Evolutionary conservation across 495 filamentous ascomycete species (phyloP).

Genomic region (Penicillium pancosmium): DNA sequence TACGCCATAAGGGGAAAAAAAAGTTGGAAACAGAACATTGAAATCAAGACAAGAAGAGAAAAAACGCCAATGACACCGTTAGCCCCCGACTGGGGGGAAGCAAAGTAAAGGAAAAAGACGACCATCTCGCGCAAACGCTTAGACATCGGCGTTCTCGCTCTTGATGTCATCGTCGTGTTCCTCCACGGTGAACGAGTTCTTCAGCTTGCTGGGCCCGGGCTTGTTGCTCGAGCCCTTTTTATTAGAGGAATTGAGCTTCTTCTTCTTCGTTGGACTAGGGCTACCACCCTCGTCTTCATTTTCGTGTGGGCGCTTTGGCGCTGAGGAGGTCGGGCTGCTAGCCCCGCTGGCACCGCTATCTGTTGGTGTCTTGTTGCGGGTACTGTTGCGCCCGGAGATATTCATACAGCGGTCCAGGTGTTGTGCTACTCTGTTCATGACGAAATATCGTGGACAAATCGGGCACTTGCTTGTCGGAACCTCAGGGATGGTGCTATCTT

Average conservation of each 20-base stretch:
- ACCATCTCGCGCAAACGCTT: not conserved
- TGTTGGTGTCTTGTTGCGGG: conserved; percentile 49
- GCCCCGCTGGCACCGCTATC: conserved; percentile 38
- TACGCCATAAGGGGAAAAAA: conserved; percentile 27
- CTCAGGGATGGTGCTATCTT: conserved; percentile 31
- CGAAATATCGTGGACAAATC: conserved; percentile 62
- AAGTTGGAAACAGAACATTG: conserved; percentile 2
- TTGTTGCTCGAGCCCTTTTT: conserved; percentile 47
- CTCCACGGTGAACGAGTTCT: conserved; percentile 41
- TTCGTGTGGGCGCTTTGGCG: conserved; percentile 41
- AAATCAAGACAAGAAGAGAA: conserved; percentile 7
- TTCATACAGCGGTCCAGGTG: conserved; percentile 83
- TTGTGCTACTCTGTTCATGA: conserved; percentile 65
- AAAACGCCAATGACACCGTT: conserved; percentile 24
- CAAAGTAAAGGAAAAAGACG: conserved; percentile 1
- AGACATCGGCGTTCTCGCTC: conserved; percentile 31
- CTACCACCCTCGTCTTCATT: conserved; percentile 43
- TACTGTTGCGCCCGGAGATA: conserved; percentile 67
- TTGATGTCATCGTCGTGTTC: conserved; percentile 33
- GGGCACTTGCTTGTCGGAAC: conserved; percentile 72
- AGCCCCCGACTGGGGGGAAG: conserved; percentile 11
- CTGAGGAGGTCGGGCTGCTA: conserved; percentile 40
- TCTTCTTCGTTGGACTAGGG: conserved; percentile 47
- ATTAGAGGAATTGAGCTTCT: conserved; percentile 45
- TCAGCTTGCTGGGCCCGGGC: conserved; percentile 49